phyloP scores from a whole-genome alignment of 108 stramenopile species.

The Phaeodactylum tricornutum region DNA sequence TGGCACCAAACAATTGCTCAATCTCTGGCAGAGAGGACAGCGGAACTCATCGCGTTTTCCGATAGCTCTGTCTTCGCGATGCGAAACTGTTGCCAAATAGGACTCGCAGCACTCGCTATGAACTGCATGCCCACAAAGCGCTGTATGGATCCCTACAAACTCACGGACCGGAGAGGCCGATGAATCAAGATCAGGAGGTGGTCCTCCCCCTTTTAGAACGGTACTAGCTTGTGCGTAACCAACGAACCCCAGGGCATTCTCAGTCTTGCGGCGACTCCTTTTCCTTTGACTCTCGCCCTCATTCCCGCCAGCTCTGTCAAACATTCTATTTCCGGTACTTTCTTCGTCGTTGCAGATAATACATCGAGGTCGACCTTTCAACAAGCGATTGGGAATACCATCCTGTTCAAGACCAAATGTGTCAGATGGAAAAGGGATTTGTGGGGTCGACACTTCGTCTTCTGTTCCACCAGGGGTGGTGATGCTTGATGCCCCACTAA shows the following conservation, averaged over 20 bases:
- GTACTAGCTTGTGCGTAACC: conserved; percentile 73
- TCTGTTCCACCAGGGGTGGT: conserved; percentile 8
- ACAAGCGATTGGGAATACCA: conserved; percentile 34
- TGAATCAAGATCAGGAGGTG: conserved; percentile 17
- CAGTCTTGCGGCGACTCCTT: conserved; percentile 24
- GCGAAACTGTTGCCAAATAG: conserved; percentile 55
- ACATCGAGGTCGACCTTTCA: conserved; percentile 55
- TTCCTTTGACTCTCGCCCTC: conserved; percentile 25
- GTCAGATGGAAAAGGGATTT: too few relatives aligned
- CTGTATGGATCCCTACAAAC: conserved; percentile 68
- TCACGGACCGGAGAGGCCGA: conserved; percentile 21
- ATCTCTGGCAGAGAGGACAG: conserved; percentile 70
- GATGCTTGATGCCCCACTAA: conserved; percentile 19
- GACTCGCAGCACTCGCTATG: conserved; percentile 78
- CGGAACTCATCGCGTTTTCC: conserved; percentile 64
- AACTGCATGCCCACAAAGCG: conserved; percentile 82
- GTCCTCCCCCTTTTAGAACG: conserved; percentile 69
- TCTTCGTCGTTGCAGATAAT: conserved; percentile 71
- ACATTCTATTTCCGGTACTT: conserved; percentile 8
- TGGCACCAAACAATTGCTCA: conserved; percentile 76
- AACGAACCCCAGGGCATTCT: conserved; percentile 68
- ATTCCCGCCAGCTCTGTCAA: conserved; percentile 7
- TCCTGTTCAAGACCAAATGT: too few relatives aligned
- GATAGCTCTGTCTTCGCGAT: conserved; percentile 53
- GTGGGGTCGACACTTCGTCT: conserved; percentile 4